Conservation (phyloP, 208 protist species). For the Spongospora subterranea region DNA sequence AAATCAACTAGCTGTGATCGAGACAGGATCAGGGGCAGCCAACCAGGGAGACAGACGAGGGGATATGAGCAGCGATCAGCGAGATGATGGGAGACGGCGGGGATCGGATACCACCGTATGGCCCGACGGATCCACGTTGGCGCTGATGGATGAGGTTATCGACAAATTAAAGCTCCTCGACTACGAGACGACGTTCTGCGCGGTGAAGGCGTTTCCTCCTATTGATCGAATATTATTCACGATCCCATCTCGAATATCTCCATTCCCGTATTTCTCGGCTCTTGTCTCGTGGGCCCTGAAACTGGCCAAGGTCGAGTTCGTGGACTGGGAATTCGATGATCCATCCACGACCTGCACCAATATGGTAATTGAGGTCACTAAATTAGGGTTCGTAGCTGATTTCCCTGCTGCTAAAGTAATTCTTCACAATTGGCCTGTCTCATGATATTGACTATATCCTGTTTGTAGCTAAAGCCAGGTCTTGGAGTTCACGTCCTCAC, state of each 20-base stretch:
- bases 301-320: not conserved
- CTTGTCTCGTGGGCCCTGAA: slow-evolving; percentile 1
- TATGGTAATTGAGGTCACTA: slow-evolving; percentile 19
- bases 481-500: not conserved
- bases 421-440: not conserved
- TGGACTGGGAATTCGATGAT: slow-evolving; percentile 51
- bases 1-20: no score
- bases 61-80: no score
- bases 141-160: slow-evolving; percentile 5
- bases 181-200: slow-evolving; percentile 33
- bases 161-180: slow-evolving; percentile 41
- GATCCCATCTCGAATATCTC: not conserved
- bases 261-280: slow-evolving; percentile 31
- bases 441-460: not conserved
- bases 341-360: slow-evolving; percentile 11
- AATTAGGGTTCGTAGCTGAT: slow-evolving; percentile 23
- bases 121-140: not conserved
- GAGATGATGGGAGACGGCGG: not conserved
- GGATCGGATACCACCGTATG: not conserved
- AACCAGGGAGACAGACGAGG: no score
- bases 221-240: not conserved
- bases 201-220: not conserved
- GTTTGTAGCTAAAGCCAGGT: slow-evolving; percentile 33
- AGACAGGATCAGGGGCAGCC: no score
- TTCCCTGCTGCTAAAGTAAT: slow-evolving; percentile 21